Conservation (phyloP, 768 basidiomycete genomes). For the Royoungia palumana region DNA sequence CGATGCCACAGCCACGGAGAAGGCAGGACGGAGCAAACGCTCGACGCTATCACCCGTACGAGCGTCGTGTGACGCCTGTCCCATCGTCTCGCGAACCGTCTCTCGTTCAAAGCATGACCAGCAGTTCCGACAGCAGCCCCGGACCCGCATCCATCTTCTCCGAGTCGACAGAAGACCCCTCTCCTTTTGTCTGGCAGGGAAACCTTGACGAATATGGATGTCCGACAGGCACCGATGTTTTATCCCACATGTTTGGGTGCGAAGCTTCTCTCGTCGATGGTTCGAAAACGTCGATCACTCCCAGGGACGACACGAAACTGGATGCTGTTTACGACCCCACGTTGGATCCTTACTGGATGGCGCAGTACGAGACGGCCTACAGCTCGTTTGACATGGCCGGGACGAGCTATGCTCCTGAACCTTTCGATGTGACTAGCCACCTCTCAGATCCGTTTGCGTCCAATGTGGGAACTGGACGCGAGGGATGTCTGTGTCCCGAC, state of each 20-base stretch:
- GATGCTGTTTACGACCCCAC: background rate
- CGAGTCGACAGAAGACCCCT: background rate
- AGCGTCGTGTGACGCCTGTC: background rate
- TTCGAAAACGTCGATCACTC: background rate
- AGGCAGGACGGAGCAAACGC: background rate
- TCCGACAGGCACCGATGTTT: no score
- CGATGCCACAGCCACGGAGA: background rate
- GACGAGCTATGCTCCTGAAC: background rate
- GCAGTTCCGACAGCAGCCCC: background rate
- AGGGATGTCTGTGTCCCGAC: conserved; percentile 11
- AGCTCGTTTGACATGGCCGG: background rate
- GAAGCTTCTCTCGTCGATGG: background rate
- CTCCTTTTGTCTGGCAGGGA: conserved; percentile 1
- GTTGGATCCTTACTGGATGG: conserved; percentile 10
- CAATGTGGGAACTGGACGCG: background rate
- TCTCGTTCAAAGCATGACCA: background rate
- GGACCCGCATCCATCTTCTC: background rate
- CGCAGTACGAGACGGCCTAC: background rate
- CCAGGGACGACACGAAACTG: background rate
- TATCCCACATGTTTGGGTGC: background rate
- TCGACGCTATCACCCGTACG: background rate
- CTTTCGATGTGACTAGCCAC: background rate
- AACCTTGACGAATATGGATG: background rate
- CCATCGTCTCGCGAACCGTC: background rate
- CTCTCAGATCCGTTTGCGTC: background rate